Base-by-base conservation (phyloP, 768 basidiomycete genomes). In the Symmetrospora coprosmae region DNA sequence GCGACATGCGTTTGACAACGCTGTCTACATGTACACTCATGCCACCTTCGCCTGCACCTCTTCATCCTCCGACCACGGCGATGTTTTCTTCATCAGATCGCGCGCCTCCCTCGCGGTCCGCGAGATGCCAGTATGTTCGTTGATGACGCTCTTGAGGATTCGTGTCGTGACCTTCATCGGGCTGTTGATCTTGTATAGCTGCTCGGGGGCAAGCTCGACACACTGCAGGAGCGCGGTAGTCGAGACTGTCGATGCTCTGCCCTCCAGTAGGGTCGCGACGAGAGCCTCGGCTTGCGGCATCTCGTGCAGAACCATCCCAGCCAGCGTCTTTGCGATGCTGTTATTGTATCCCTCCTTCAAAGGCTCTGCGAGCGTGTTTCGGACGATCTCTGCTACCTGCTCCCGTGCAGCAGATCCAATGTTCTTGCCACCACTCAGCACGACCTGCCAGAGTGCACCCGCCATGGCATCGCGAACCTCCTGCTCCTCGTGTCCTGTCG, bases 51-150 rank as follows among this genome's bases (percentile, higher is more conserved):
- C 40, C 25, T 58, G 55, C 62, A 75, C 68, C 19, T 58, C 62
- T 17, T 70, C 67, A 62, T 76, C 75, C 33, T 71, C 71, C 8
- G 66, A 53, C 62, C 66, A 76, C 38, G 72, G 72, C 28, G 69
- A 64, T 37, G 67, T 67, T 38, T 70, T 70, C 64, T 68, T 73
- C 33, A 91, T 68, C 23, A 83, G 59, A 50, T 92, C 89, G 63
- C 82, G 77, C 2, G 89, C 83, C 68, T 91, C 87, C 41, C 88
- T 76, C 6, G 87, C 84, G 0, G 87, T 87, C 45, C 87, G 76
- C 9, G 85, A 78, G 40, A 91, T 80, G 19, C 78, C 76, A 2
- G 85, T 81, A 34, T 79, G 40, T 11, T 47, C 48, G 34, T 34
- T 49, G 7, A 37, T 25, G 31, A 50, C 30, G 21, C 30, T 50